Conservation (phyloP, 257 asterid species). For the Solanum chilense region DNA sequence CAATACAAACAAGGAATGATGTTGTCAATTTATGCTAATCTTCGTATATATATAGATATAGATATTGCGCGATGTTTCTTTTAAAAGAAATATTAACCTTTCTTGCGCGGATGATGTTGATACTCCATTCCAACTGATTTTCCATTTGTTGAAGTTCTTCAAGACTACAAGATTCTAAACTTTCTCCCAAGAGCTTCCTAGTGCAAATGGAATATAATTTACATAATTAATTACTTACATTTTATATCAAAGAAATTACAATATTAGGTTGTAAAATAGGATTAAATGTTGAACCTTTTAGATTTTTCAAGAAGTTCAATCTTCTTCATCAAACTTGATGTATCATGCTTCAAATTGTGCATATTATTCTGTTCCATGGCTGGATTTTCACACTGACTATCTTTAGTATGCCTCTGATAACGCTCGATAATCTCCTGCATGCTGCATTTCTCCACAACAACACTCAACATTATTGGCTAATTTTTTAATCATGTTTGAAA, state of each 20-base stretch:
- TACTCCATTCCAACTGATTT: conserved; percentile 67
- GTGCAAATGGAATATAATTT: neutral
- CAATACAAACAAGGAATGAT: neutral
- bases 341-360: conserved; percentile 60
- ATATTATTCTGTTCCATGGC: conserved; percentile 28
- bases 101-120: conserved; percentile 51
- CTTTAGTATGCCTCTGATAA: conserved; percentile 45
- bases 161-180: conserved; percentile 41
- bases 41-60: neutral
- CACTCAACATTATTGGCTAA: no score
- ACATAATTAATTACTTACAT: neutral
- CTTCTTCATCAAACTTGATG: conserved; percentile 57
- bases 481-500: neutral
- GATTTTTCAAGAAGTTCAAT: conserved; percentile 71
- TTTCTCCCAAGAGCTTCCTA: conserved; percentile 84
- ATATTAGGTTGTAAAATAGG: neutral
- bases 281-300: conserved; percentile 27
- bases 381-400: conserved; percentile 33
- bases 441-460: conserved; percentile 22
- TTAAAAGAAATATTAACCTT: conserved; percentile 27
- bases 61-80: neutral
- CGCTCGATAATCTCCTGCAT: conserved; percentile 63
- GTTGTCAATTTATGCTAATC: neutral
- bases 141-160: conserved; percentile 74
- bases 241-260: neutral